Conservation (phyloP, 805 yeast genomes). For the Nakazawaea ishiwadae region DNA sequence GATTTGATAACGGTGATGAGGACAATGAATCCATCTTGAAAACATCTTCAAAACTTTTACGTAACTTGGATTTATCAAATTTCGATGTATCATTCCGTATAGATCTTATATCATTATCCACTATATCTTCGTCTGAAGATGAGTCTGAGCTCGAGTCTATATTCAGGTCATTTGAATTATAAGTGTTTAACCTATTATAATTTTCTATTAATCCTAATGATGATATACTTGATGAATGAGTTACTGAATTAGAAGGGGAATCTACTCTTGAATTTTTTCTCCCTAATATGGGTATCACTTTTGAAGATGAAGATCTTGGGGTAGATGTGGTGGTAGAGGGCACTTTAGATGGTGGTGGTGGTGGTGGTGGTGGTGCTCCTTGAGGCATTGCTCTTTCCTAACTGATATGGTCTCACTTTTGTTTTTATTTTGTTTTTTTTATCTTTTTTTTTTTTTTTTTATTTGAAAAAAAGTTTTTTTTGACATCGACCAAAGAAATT, state of each 20-base stretch:
- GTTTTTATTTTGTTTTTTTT: background rate
- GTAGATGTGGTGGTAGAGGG: background rate
- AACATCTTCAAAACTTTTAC: conserved; percentile 9
- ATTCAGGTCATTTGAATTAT: background rate
- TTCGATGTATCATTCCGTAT: background rate
- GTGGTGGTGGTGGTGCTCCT: background rate
- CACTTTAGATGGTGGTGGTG: background rate
- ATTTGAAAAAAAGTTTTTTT: background rate
- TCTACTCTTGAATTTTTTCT: background rate
- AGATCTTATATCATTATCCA: background rate
- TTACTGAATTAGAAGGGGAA: conserved; percentile 3
- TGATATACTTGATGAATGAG: conserved; percentile 12
- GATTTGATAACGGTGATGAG: background rate
- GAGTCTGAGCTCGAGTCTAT: background rate
- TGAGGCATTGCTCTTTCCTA: background rate
- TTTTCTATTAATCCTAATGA: conserved; percentile 11
- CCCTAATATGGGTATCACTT: conserved; percentile 2
- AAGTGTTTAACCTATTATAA: background rate
- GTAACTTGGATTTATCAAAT: conserved; percentile 1
- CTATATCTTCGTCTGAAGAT: conserved; percentile 5
- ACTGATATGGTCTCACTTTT: no score
- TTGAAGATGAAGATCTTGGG: background rate
- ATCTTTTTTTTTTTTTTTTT: background rate
- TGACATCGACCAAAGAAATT: no score
- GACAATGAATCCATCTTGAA: conserved; percentile 7